A percentile compares a stretch with the other conserved stretches of the same genome.
These are phyloP conservation scores for Zygosaccharomyces rouxii DNA, from an alignment of 805 yeast genomes.

Conservation along the genomic window DNA sequence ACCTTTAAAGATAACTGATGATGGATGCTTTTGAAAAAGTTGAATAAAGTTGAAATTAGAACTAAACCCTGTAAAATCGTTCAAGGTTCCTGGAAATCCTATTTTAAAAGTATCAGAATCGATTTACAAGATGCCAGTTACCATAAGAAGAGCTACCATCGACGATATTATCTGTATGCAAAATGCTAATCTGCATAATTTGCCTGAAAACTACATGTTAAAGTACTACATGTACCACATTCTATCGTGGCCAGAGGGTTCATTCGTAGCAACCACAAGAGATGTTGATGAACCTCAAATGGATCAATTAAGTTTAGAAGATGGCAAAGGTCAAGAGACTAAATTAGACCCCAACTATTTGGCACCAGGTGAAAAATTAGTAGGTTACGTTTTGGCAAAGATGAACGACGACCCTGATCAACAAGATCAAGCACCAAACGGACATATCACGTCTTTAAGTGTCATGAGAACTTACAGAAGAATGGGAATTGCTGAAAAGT, in stretches of 20 bases:
- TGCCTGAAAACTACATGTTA: conserved; percentile 91
- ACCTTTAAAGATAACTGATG: neutral
- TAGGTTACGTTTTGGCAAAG: conserved; percentile 94
- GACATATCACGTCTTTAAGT: conserved; percentile 89
- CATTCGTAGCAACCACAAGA: conserved; percentile 87
- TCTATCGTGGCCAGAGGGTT: conserved; percentile 95
- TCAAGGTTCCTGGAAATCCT: neutral
- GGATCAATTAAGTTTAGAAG: conserved; percentile 24
- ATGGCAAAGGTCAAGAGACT: conserved; percentile 22
- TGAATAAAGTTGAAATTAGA: neutral
- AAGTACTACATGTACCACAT: conserved; percentile 93
- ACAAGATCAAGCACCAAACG: conserved; percentile 71
- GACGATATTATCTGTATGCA: conserved; percentile 92
- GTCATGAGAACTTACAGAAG: conserved; percentile 95
- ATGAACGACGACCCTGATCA: conserved; percentile 92
- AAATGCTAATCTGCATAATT: conserved; percentile 82
- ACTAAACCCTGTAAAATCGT: neutral
- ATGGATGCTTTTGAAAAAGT: neutral
- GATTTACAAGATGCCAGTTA: conserved; percentile 58
- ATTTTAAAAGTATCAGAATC: neutral
- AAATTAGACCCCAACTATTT: conserved; percentile 65
- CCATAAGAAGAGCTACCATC: conserved; percentile 82
- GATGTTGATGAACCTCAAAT: conserved; percentile 39
- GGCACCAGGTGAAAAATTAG: conserved; percentile 66
- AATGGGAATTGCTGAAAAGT: conserved; percentile 88